Conservation (phyloP, 495 filamentous ascomycete genomes). For the Staphylotrichum longicolle region DNA sequence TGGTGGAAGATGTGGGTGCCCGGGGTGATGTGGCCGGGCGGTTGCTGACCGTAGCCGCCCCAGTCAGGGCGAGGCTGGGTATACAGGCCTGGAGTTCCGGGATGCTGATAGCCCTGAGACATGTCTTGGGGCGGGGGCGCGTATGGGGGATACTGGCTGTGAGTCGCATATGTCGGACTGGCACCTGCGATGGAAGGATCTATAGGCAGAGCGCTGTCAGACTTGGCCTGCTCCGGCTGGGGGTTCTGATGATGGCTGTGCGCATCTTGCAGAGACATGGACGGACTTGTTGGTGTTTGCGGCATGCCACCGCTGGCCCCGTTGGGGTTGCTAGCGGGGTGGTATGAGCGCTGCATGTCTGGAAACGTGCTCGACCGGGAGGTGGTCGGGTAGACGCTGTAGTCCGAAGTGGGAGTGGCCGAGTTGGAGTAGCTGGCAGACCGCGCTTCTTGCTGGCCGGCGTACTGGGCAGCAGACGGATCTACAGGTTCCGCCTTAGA, state of each 20-base stretch:
- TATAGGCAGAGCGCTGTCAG: conserved; percentile 97
- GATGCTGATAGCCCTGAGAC: conserved; percentile 64
- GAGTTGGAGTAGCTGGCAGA: conserved; percentile 67
- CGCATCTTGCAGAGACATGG: conserved; percentile 74
- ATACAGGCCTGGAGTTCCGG: conserved; percentile 57
- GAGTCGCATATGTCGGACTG: conserved; percentile 78
- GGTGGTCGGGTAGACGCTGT: conserved; percentile 74
- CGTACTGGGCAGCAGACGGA: conserved; percentile 78
- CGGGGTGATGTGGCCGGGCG: conserved; percentile 54
- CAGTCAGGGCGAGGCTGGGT: conserved; percentile 71
- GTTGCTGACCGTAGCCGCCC: conserved; percentile 68
- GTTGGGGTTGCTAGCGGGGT: conserved; percentile 67
- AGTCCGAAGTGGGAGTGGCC: conserved; percentile 85
- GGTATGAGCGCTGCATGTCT: conserved; percentile 70
- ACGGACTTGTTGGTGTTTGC: conserved; percentile 93
- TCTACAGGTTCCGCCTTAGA: conserved; percentile 84
- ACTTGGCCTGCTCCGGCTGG: conserved; percentile 62
- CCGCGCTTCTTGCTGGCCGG: conserved; percentile 74
- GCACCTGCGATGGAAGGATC: conserved; percentile 95
- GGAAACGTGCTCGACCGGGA: conserved; percentile 77
- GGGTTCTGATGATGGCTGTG: conserved; percentile 61
- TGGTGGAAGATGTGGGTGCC: conserved; percentile 51
- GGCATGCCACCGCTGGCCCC: conserved; percentile 87
- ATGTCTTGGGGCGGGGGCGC: conserved; percentile 77
- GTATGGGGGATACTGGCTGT: conserved; percentile 77